A percentile compares a stretch with the other conserved stretches of the same genome.
Evolutionary conservation across 495 filamentous ascomycete species (phyloP).

Genomic region (Aspergillus saccharolyticus): DNA sequence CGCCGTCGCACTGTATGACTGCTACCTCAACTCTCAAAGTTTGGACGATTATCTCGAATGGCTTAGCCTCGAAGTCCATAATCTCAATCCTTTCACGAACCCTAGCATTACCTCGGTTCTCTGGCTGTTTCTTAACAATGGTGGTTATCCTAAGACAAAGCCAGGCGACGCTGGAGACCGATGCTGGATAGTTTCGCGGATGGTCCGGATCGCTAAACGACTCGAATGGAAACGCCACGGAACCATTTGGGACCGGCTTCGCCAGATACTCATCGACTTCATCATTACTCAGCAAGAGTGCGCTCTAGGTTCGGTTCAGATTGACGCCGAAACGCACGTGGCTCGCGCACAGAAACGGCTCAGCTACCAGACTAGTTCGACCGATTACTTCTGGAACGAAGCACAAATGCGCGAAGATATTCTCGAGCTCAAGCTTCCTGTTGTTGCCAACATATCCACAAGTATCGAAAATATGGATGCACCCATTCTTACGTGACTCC

Average conservation of each 20-base stretch:
- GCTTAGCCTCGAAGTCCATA: constrained; percentile 19
- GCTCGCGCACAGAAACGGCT: constrained; percentile 17
- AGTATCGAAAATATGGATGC: constrained; percentile 6
- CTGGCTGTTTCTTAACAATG: constrained; percentile 26
- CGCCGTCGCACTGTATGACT: constrained; percentile 22
- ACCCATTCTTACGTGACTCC: constrained; percentile 13
- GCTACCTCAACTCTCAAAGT: constrained; percentile 17
- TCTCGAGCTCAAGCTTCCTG: constrained; percentile 9
- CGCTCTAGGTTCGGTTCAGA: constrained; percentile 17
- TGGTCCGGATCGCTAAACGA: constrained; percentile 25
- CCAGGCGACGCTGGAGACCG: constrained; percentile 16
- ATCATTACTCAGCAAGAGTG: constrained; percentile 26
- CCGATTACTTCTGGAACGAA: constrained; percentile 24
- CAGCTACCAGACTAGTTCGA: neutral
- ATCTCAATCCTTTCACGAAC: constrained; percentile 18
- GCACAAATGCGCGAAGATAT: constrained; percentile 23
- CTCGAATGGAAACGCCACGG: constrained; percentile 27
- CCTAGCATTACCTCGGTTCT: constrained; percentile 25
- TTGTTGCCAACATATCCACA: neutral
- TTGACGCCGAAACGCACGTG: constrained; percentile 17
- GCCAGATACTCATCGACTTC: constrained; percentile 21
- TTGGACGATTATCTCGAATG: constrained; percentile 23
- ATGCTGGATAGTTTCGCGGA: constrained; percentile 28
- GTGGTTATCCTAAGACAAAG: constrained; percentile 17
- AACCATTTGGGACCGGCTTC: constrained; percentile 25